A percentile compares a stretch with the other conserved stretches of the same genome.
Conservation (phyloP, 768 basidiomycete genomes). For the Cyclocybe cylindracea region DNA sequence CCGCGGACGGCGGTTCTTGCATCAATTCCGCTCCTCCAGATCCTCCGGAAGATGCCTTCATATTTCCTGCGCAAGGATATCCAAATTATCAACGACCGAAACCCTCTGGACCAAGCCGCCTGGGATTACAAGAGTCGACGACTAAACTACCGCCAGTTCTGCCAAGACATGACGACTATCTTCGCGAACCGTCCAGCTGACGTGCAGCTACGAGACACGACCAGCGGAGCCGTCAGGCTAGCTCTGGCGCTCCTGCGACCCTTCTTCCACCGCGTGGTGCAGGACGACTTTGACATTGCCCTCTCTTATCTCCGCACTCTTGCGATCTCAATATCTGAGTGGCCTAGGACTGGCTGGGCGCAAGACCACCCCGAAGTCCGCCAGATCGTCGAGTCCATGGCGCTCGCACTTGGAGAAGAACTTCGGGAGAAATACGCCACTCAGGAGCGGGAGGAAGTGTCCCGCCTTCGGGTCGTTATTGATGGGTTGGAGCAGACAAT, state of each 20-base stretch:
- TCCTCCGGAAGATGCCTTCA: conserved; percentile 70
- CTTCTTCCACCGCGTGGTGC: conserved; percentile 61
- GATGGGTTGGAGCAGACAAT: conserved; percentile 37
- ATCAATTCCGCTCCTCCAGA: conserved; percentile 65
- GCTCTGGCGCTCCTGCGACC: conserved; percentile 67
- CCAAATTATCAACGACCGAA: conserved; percentile 22
- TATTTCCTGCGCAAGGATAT: conserved; percentile 53
- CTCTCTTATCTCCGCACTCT: conserved; percentile 38
- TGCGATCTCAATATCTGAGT: conserved; percentile 54
- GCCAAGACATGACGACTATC: conserved; percentile 63
- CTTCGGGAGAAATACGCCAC: conserved; percentile 46
- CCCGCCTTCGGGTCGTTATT: conserved; percentile 49
- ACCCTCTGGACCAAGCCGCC: conserved; percentile 34
- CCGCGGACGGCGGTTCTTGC: conserved; percentile 65
- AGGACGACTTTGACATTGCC: conserved; percentile 35
- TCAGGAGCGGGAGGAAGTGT: conserved; percentile 40
- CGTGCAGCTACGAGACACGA: conserved; percentile 62
- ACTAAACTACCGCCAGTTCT: conserved; percentile 67
- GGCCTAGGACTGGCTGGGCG: conserved; percentile 72
- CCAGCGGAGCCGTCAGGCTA: conserved; percentile 66
- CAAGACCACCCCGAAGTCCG: conserved; percentile 64
- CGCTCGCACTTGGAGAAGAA: conserved; percentile 65
- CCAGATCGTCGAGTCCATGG: conserved; percentile 58
- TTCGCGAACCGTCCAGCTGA: conserved; percentile 60
- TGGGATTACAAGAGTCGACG: conserved; percentile 65